Evolutionary conservation across 2,329 filamentous ascomycete genomes (phyloP).

Genomic region (Pseudogymnoascus sp.): DNA sequence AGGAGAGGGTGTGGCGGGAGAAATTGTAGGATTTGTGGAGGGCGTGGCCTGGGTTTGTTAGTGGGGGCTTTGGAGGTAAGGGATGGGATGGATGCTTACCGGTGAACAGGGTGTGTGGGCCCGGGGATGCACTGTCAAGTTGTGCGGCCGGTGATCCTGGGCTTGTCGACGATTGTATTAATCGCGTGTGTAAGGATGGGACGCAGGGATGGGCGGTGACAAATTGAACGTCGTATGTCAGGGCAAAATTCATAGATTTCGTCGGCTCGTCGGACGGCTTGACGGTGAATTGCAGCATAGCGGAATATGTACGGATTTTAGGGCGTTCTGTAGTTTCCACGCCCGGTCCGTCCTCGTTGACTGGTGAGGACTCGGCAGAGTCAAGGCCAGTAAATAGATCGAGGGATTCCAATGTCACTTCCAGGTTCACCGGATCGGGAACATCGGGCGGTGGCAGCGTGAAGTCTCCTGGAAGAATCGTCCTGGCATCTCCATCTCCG

Average conservation of each 20-base stretch:
- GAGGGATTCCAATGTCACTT: slow-evolving; percentile 44
- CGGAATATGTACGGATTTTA: slow-evolving; percentile 25
- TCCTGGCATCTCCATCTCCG: slow-evolving; percentile 48
- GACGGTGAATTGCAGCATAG: slow-evolving; percentile 25
- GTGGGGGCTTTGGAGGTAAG: background rate
- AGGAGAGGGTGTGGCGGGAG: slow-evolving; percentile 50
- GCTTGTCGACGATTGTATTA: slow-evolving; percentile 53
- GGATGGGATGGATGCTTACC: slow-evolving; percentile 30
- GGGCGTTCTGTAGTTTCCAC: slow-evolving; percentile 13
- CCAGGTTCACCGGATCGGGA: slow-evolving; percentile 39
- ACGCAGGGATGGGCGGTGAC: slow-evolving; percentile 61
- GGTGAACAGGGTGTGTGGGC: slow-evolving; percentile 27
- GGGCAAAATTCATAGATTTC: slow-evolving; percentile 26
- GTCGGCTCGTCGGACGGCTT: slow-evolving; percentile 16
- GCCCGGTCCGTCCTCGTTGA: slow-evolving; percentile 13
- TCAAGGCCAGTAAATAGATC: slow-evolving; percentile 35
- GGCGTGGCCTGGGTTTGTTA: slow-evolving; percentile 45
- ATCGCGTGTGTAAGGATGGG: slow-evolving; percentile 48
- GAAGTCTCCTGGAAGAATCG: slow-evolving; percentile 54
- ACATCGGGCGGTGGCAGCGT: slow-evolving; percentile 52
- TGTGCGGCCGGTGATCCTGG: slow-evolving; percentile 53
- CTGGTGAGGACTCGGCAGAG: background rate
- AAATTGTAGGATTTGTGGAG: slow-evolving; percentile 58
- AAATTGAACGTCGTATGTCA: slow-evolving; percentile 56
- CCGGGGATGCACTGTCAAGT: slow-evolving; percentile 13